Percentiles rank a stretch among this genome's conserved stretches.
Conservation (phyloP, 192 early-diverging fungal genomes). For the Coemansia sp. region DNA sequence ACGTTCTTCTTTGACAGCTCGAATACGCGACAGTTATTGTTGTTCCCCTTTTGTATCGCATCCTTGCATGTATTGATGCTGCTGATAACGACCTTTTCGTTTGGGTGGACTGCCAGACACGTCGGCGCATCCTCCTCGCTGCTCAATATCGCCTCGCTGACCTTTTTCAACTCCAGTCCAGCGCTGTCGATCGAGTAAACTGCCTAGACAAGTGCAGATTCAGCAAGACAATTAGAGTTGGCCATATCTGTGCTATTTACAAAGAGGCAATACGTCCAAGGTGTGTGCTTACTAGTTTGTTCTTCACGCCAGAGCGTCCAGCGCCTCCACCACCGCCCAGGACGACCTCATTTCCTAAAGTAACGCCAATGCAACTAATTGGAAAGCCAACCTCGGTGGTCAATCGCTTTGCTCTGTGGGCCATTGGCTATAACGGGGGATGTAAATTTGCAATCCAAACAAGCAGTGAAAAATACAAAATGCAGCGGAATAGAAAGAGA, state of each 20-base stretch:
- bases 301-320: conserved; percentile 79
- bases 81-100: conserved; percentile 63
- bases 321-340: conserved; percentile 89
- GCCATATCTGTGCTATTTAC: background rate
- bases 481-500: background rate
- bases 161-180: conserved; percentile 21
- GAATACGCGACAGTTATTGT: conserved; percentile 81
- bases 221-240: background rate
- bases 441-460: background rate
- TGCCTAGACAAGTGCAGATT: conserved; percentile 30
- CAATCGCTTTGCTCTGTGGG: conserved; percentile 14
- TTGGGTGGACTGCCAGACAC: conserved; percentile 78
- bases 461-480: background rate
- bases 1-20: conserved; percentile 51
- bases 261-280: background rate
- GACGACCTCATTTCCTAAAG: conserved; percentile 59
- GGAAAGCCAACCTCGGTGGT: conserved; percentile 61
- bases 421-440: background rate
- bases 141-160: conserved; percentile 51
- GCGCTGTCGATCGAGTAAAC: conserved; percentile 58
- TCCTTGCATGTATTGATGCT: conserved; percentile 72
- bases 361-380: conserved; percentile 64
- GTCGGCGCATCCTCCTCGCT: conserved; percentile 83
- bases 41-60: conserved; percentile 67
- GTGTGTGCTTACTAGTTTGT: conserved; percentile 70